Evolutionary conservation across 129 eudicot species (phyloP).

Genomic region (Smallanthus sonchifolius): DNA sequence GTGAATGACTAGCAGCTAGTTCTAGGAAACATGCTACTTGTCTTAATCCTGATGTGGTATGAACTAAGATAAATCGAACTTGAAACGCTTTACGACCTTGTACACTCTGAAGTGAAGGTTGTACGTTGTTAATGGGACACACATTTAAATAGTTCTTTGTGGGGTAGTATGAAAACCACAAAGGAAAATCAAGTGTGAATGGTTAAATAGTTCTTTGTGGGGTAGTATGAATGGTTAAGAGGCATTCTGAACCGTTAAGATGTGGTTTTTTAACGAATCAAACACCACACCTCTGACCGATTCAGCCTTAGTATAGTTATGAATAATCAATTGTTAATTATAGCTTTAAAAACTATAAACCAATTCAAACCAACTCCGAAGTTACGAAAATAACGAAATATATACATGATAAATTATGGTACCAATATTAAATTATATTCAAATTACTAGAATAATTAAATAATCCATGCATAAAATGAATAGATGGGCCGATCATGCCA

Average conservation of each 20-base stretch:
- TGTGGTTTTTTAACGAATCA: too few relatives aligned
- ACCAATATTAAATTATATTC: not conserved
- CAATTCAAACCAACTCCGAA: too few relatives aligned
- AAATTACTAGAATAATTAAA: slow-evolving; percentile 3
- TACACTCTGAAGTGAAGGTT: not conserved
- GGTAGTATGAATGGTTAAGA: too few relatives aligned
- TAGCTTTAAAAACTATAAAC: too few relatives aligned
- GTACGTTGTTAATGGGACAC: not conserved
- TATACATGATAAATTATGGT: not conserved
- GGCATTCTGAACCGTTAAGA: too few relatives aligned
- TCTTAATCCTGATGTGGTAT: slow-evolving; percentile 27
- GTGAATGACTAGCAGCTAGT: slow-evolving; percentile 21
- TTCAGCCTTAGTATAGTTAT: too few relatives aligned
- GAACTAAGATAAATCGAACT: not conserved
- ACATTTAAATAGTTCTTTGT: not conserved
- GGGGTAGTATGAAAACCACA: too few relatives aligned
- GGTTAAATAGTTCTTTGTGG: too few relatives aligned
- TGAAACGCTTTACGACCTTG: not conserved
- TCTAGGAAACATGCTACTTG: slow-evolving; percentile 28
- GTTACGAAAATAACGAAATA: not conserved
- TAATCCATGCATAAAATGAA: slow-evolving; percentile 55
- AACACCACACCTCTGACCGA: too few relatives aligned
- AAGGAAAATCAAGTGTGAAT: not conserved
- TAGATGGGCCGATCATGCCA: slow-evolving; percentile 66
- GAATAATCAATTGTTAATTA: too few relatives aligned